A percentile compares a stretch with the other conserved stretches of the same genome.
Evolutionary conservation across 345 rosid genomes (phyloP).

Genomic region (Salix brachista): DNA sequence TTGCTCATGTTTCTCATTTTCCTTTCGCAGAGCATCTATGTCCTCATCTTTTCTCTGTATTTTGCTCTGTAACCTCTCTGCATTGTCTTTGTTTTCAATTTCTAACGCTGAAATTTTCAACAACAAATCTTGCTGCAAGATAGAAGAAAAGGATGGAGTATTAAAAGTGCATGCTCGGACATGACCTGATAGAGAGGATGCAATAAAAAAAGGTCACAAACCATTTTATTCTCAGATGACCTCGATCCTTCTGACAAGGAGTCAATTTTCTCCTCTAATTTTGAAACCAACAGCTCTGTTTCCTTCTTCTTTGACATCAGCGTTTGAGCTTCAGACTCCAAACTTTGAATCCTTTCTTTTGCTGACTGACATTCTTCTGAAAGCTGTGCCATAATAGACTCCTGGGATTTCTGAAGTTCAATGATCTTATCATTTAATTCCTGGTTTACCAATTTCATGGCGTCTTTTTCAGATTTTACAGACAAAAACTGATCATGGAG

Average conservation of each 20-base stretch:
- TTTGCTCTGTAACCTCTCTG: conserved; percentile 51
- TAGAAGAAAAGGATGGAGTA: conserved; percentile 19
- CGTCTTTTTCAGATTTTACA: conserved; percentile 49
- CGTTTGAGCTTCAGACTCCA: conserved; percentile 64
- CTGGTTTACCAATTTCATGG: conserved; percentile 38
- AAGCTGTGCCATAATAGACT: conserved; percentile 46
- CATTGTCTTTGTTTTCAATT: conserved; percentile 49
- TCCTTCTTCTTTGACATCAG: conserved; percentile 55
- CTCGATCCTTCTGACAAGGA: conserved; percentile 46
- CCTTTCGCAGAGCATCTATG: conserved; percentile 42
- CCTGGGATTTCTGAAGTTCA: conserved; percentile 60
- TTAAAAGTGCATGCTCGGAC: conserved; percentile 16
- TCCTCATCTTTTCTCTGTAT: conserved; percentile 47
- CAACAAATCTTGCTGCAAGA: conserved; percentile 60
- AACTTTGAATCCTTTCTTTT: conserved; percentile 45
- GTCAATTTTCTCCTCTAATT: conserved; percentile 51
- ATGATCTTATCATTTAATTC: conserved; percentile 41
- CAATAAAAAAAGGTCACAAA: conserved; percentile 12
- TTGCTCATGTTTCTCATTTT: conserved; percentile 43
- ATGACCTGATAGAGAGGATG: neutral
- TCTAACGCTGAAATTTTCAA: conserved; percentile 53
- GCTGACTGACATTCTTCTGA: conserved; percentile 51
- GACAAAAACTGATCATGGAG: conserved; percentile 51
- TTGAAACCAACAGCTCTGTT: conserved; percentile 44
- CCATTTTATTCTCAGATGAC: conserved; percentile 62